Evolutionary conservation across 176 grass and related monocot genomes (phyloP).

Genomic region (Musa schizocarpa): DNA sequence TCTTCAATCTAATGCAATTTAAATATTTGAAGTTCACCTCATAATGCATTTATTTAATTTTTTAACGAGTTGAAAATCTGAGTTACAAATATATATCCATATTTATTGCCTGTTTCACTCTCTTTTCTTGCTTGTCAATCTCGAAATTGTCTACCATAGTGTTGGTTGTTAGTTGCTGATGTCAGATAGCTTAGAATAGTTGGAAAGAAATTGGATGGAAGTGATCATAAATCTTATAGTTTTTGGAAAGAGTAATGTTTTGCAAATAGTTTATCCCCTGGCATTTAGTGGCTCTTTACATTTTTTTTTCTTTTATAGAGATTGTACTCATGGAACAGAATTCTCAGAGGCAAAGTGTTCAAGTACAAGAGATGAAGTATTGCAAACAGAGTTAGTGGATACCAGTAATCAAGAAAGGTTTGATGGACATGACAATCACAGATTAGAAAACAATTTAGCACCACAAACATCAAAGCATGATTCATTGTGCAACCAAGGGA

Average conservation of each 20-base stretch:
- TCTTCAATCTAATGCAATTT: no score
- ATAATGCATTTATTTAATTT: no score
- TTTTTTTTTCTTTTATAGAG: conserved; percentile 4
- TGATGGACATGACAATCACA: conserved; percentile 31
- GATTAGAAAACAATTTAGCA: conserved; percentile 43
- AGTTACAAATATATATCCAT: neutral
- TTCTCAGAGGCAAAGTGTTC: conserved; percentile 22
- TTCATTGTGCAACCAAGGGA: conserved; percentile 38
- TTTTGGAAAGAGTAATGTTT: neutral
- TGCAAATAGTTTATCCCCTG: neutral
- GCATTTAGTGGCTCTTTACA: neutral
- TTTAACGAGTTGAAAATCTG: no score
- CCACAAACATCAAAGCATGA: conserved; percentile 57
- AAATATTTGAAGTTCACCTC: no score
- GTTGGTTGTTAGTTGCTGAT: neutral
- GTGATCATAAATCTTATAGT: neutral
- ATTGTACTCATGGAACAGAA: neutral
- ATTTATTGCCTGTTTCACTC: neutral
- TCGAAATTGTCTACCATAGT: neutral
- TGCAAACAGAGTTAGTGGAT: conserved; percentile 34
- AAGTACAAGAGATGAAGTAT: conserved; percentile 26
- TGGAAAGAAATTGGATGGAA: neutral
- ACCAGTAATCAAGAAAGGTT: conserved; percentile 35
- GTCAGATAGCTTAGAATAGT: neutral
- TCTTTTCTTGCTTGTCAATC: neutral